A percentile compares a stretch with the other conserved stretches of the same genome.
These are phyloP conservation scores for Cystofilobasidium capitatum DNA, from an alignment of 768 basidiomycete species.

Conservation along the genomic window DNA sequence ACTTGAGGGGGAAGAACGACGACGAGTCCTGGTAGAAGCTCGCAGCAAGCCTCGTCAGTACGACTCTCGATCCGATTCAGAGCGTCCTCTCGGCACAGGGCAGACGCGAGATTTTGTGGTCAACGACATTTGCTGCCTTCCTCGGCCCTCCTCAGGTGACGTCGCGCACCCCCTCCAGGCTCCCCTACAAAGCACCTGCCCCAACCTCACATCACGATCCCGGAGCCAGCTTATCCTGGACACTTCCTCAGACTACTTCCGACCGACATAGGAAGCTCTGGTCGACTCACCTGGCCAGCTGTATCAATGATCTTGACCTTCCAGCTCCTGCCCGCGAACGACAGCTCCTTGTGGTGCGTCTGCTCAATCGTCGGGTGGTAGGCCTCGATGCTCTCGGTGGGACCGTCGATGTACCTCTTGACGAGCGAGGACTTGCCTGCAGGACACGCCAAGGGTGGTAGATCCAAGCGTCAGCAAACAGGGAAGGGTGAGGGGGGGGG, in stretches of 20 bases:
- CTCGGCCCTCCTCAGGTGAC: too few species aligned
- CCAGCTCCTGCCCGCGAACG: conserved; percentile 13
- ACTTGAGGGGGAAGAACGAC: conserved; percentile 28
- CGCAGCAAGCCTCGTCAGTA: not conserved
- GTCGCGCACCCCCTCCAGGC: too few species aligned
- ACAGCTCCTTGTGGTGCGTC: conserved; percentile 14
- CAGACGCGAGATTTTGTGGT: too few species aligned
- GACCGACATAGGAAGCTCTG: not conserved
- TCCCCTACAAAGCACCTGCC: too few species aligned
- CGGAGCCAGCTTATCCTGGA: too few species aligned
- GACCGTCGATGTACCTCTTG: conserved; percentile 20
- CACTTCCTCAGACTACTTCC: not conserved
- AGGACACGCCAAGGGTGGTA: not conserved
- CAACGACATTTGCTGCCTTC: too few species aligned
- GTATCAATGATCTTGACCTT: conserved; percentile 22
- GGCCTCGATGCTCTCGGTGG: conserved; percentile 14
- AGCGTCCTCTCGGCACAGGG: too few species aligned
- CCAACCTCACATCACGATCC: too few species aligned
- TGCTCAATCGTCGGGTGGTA: conserved; percentile 27
- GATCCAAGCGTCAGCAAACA: too few species aligned
- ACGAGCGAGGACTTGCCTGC: conserved; percentile 26
- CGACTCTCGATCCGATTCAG: too few species aligned
- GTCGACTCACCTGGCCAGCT: conserved; percentile 22
- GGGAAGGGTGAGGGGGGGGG: not conserved
- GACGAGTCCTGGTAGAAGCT: conserved; percentile 14